A percentile compares a stretch with the other conserved stretches of the same genome.
Evolutionary conservation across 1,284 basidiomycete genomes (phyloP).

Genomic region (Coniophora puteana): DNA sequence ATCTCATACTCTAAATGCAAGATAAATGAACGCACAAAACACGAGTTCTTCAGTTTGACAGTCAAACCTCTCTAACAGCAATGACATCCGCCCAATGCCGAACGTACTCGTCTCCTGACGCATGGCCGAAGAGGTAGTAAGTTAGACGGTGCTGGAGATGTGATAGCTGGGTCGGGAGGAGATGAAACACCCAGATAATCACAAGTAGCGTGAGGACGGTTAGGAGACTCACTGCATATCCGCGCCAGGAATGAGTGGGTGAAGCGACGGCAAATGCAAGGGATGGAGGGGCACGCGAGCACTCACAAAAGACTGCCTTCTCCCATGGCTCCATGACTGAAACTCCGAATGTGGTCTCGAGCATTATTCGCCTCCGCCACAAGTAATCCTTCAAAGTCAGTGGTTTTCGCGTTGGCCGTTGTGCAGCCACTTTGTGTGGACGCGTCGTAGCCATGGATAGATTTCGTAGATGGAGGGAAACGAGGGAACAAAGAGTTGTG

Average conservation of each 20-base stretch:
- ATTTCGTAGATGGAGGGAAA: too few species aligned
- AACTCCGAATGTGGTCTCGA: conserved; percentile 50
- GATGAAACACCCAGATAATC: conserved; percentile 23
- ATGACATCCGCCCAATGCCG: conserved; percentile 28
- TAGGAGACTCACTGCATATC: conserved; percentile 21
- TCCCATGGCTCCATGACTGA: conserved; percentile 58
- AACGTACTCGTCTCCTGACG: conserved; percentile 16
- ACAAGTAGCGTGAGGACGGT: conserved; percentile 24
- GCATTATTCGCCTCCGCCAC: conserved; percentile 46
- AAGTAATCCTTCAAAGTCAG: conserved; percentile 31
- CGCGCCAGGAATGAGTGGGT: background rate
- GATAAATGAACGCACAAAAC: background rate
- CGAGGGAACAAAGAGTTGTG: too few species aligned
- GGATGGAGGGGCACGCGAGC: conserved; percentile 2
- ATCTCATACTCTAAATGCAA: background rate
- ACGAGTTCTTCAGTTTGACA: conserved; percentile 19
- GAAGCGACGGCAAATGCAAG: background rate
- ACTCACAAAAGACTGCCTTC: conserved; percentile 50
- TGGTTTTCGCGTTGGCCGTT: too few species aligned
- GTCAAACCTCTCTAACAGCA: conserved; percentile 19
- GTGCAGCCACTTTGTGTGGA: too few species aligned
- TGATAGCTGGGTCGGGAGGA: conserved; percentile 25
- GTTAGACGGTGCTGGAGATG: conserved; percentile 24
- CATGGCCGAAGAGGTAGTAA: conserved; percentile 31
- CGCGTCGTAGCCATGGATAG: too few species aligned